Base-by-base conservation (phyloP, 2,329 filamentous ascomycete genomes). In the Colletotrichum australisinense region DNA sequence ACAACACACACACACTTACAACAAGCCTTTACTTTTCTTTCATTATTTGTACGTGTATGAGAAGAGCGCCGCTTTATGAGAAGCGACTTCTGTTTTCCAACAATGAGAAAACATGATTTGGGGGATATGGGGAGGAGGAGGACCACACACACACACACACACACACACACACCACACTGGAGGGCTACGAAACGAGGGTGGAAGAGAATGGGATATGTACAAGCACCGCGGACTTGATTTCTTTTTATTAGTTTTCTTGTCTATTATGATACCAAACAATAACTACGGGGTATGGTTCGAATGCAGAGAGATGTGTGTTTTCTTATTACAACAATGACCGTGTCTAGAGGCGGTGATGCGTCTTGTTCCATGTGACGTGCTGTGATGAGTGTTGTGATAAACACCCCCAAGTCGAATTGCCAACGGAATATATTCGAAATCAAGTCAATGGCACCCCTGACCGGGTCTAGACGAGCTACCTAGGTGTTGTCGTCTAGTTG, bases 221-320 rank as follows among this genome's bases (percentile, higher is more conserved):
- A 35, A 63, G 42, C 42, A 49, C 19, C 19, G 19, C 7, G 42
- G 38, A 42, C 38, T 22, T 49, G 16, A 16, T 49, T 22, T 49
- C 19, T n/a, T 49, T 49, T 53, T 38, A 8, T 26, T 22, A 32
- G 38, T 35, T 53, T 16, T 35, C 16, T 53, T 53, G n/a, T 63
- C 30, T 63, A 35, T 42, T 24, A 63, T 26, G 60, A 63, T 63
- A 63, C 46, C 60, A 63, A 53, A 19, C 28, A 63, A 11, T 26
- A 53, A 22, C 12, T 22, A 22, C 22, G 24, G 60, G 60, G n/a
- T 53, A 35, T 63, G 52, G 30, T 24, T 22, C 46, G 46, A 32
- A 35, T 49, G 22, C 28, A n/a, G 52, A n/a, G 52, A 63, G 19
- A 53, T 63, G n/a, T 12, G 11, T 7, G 5, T 11, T 32, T 14